These are phyloP conservation scores for Penicillium sp. DNA, from an alignment of 2,329 filamentous ascomycete species.

Conservation along the genomic window DNA sequence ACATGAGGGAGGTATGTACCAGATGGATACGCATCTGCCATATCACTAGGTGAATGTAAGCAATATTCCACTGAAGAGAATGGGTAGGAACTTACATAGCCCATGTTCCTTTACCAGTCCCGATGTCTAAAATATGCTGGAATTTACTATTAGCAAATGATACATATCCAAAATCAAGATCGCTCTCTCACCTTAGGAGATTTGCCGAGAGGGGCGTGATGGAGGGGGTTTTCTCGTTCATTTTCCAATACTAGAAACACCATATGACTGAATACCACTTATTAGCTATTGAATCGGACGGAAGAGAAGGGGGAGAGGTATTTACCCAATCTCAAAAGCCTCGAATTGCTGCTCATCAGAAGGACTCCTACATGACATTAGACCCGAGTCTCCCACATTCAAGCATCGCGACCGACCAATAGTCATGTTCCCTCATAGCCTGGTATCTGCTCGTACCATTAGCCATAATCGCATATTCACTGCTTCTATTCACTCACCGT, in stretches of 20 bases:
- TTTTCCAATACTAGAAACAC: conserved; percentile 19
- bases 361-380: conserved; percentile 13
- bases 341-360: conserved; percentile 21
- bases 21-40: conserved; percentile 7
- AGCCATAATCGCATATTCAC: not conserved
- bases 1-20: not conserved
- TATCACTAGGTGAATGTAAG: conserved; percentile 4
- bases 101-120: conserved; percentile 20
- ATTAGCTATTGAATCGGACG: not conserved
- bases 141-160: not conserved
- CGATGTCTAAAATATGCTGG: conserved; percentile 18
- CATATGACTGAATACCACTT: conserved; percentile 7
- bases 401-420: conserved; percentile 13
- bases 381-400: not conserved
- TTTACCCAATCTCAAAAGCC: conserved; percentile 19
- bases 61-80: not conserved
- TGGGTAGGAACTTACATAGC: conserved; percentile 11
- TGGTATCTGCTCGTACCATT: conserved; percentile 13
- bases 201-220: conserved; percentile 14
- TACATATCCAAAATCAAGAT: not conserved
- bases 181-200: conserved; percentile 10
- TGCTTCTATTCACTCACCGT: conserved; percentile 23
- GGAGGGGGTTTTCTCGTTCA: conserved; percentile 13
- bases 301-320: not conserved
- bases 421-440: conserved; percentile 17